Base-by-base conservation (phyloP, 116 monocot species). In the Iris pallida region DNA sequence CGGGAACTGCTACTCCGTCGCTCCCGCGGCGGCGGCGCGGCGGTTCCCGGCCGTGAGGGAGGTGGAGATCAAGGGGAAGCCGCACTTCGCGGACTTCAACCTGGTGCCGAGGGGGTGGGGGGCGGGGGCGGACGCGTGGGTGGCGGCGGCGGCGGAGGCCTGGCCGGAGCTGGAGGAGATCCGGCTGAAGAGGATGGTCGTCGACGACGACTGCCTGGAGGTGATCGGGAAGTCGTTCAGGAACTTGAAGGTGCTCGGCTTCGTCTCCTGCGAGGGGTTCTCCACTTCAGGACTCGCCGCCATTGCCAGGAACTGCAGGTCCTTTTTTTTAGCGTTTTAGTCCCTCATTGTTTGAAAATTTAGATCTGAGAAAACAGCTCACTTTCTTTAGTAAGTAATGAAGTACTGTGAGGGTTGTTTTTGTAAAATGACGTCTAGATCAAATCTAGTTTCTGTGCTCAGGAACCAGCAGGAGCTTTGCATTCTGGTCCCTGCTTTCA, bases 61-160 rank as follows among this genome's bases (percentile, higher is more conserved):
- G 5, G 87, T 76, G 55, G 57, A 30, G 43, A 46, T 91, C 59
- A 91, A 91, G 74, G 91, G 88, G 30, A 91, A 91, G 85, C 92
- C 88, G 7, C 88, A 88, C 70, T 92, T 88, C 64, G 92, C 92
- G 5, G 92, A 88, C 63, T 92, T 85, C 71, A 75, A 79, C 61
- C 83, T 88, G 10, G 88, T 88, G 4, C 92, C 92, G 6, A 19
- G 68, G 43, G 85, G 72, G 55, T 92, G 92, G 92, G 92, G 92
- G 42, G 92, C 75, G 12, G 80, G 70, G 5, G 92, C 88, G 0
- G 66, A 20, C n/a, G 76, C 69, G 6, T 92, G 92, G 92, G 75
- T 92, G 20, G 73, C 65, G 15, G 88, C 85, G 11, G 64, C 85
- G 56, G 85, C 82, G 42, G 85, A 70, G 61, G 73, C 63, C 13